Base-by-base conservation (phyloP, 2,329 filamentous ascomycete species). In the Aspergillus pseudoglaucus region DNA sequence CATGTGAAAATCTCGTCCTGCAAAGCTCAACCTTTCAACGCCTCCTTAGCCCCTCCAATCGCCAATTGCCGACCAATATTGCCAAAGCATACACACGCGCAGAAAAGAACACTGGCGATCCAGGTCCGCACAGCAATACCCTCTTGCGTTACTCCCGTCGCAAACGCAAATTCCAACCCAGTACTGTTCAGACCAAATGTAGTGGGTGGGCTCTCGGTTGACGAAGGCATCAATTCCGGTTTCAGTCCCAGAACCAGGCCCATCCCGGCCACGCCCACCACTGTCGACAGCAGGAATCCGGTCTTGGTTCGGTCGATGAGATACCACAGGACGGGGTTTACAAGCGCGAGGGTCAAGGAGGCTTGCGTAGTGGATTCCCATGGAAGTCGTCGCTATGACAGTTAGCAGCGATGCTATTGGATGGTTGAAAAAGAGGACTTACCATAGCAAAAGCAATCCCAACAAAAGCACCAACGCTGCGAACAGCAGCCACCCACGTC, bases 361-460 rank as follows among this genome's bases (percentile, higher is more conserved):
- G 94, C 83, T 69, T 98, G 93, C n/a, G 95, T 81, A 1, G 90
- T 93, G 7, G 90, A 96, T 59, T 90, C 81, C 93, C 93, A 98
- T 1, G 89, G 87, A 8, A 96, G 80, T 67, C 87, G 88, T 55
- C 93, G 85, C 88, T 94, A 56, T 47, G 48, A 53, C 23, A 55
- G 50, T 50, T 48, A 55, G 42, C 35, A 18, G 5, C 37, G 37
- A 38, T 38, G 48, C 20, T 39, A 20, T 25, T 35, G 4, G 27
- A 45, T 41, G 32, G 17, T n/a, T 44, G 17, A 44, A 42, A 42
- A 40, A 44, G 23, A 43, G 35, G 33, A 77, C 86, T 75, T 74
- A 94, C 89, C 75, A 98, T 94, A 25, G 84, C 84, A 69, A 85
- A 88, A 4, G 84, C 83, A 65, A 88, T 84, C 15, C 85, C 84